Evolutionary conservation across 768 basidiomycete genomes (phyloP), one percentile per base, ranked within the genome.

Genomic region (Pholiota conissans): DNA sequence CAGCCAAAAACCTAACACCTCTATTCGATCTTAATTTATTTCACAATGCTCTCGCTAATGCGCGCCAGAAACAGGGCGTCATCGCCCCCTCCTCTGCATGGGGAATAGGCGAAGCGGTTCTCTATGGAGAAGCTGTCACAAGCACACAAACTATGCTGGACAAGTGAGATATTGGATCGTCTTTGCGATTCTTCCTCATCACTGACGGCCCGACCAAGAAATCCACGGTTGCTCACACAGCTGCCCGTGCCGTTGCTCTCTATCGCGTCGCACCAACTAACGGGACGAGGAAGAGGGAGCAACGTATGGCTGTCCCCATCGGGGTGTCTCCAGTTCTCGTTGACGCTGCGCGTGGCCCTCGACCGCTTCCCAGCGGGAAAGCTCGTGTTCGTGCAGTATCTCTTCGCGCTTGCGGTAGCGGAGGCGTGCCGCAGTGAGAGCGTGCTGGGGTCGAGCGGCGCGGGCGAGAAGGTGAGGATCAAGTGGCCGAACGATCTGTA

Each of bases 401-500:
- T 99, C 3, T 91, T 90, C 60, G 90, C 89, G 0, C 76, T 98
- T 37, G 94, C 95, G 1, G 87, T 98, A n/a, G 84, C 87, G 16
- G 89, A 95, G 63, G 94, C 90, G 0, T 92, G 91, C 62, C 81
- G 87, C 49, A 80, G 85, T 2, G 73, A 74, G 1, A 74, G 64
- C 9, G 78, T 87, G n/a, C 76, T 88, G 0, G 84, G 79, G 59
- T 77, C 74, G 50, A 66, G 65, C n/a, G n/a, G n/a, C 46, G 56
- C 60, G 14, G 86, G 84, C 11, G 73, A 83, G 2, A 77, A 77
- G 13, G 82, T 97, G 10, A 79, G 86, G 37, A 75, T 98, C 24
- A 98, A 98, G 71, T 98, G 97, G 97, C 97, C 96, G 18, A 98
- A 98, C 66, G 97, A 98, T 64, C 76, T 99, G 3, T 98, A 98